Evolutionary conservation across 2,329 filamentous ascomycete species (phyloP), one percentile per base, ranked within the genome.

Genomic region (Penicillium sp.): DNA sequence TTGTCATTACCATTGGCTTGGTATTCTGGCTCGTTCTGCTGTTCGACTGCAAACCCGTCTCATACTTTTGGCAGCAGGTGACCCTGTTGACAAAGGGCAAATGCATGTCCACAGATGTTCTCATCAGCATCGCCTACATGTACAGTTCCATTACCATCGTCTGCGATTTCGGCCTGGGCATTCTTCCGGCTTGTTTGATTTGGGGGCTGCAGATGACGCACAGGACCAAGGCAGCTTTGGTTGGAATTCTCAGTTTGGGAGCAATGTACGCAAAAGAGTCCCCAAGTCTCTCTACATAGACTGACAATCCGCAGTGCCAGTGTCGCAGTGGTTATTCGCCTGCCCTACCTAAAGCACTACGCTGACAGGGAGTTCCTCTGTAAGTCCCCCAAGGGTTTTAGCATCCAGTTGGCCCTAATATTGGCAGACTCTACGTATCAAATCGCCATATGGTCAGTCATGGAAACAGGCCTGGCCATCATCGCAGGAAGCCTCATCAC

Each of bases 201-300:
- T 84, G 80, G 76, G 77, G 81, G 23, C 70, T 88, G 30, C 81
- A 85, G 59, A 86, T 88, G 80, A 81, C 82, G 49, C 69, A 59
- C 6, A 79, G 78, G 57, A 82, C 80, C 2, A 88, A 87, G 66
- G 19, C 81, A 2, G 79, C 84, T 1, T 74, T 88, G 7, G 79
- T 80, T 6, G 76, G 77, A 0, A 77, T 88, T 50, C 76, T 88
- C 46, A 77, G 79, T 1, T 79, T 88, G 69, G 87, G 85, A 13
- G 60, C 60, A 3, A 26, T 85, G 85, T 67, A 80, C 78, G 51
- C 71, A 17, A 11, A 5, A 3, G 15, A 13, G 11, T 5, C 15
- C 52, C n/a, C 7, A 7, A 29, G 5, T 38, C 7, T 38, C 13
- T 11, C 5, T 17, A 3, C 1, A 31, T n/a, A 5, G 8, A 15